These are phyloP conservation scores for Fomes fomentarius DNA, from an alignment of 1,284 basidiomycete genomes.

Conservation along the genomic window DNA sequence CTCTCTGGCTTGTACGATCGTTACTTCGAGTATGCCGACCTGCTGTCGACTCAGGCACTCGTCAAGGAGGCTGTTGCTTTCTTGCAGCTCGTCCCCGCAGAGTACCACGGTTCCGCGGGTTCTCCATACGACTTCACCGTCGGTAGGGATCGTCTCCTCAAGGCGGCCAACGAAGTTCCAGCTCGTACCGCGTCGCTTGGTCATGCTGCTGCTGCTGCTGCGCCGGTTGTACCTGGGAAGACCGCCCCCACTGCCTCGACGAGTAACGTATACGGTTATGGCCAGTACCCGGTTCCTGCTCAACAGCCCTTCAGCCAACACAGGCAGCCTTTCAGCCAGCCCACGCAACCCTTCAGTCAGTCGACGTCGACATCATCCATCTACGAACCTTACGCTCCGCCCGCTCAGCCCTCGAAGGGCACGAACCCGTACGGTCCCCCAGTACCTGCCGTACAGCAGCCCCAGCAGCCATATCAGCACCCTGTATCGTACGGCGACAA, in stretches of 20 bases:
- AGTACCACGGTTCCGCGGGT: conserved; percentile 71
- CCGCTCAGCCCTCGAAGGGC: conserved; percentile 13
- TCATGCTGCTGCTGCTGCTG: conserved; percentile 22
- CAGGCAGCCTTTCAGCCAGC: neutral
- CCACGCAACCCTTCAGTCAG: conserved; percentile 13
- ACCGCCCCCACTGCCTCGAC: conserved; percentile 21
- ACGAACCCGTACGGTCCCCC: conserved; percentile 37
- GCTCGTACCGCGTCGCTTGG: conserved; percentile 32
- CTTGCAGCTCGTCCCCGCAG: conserved; percentile 79
- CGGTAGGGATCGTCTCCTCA: conserved; percentile 64
- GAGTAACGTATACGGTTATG: conserved; percentile 26
- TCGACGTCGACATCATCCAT: conserved; percentile 22
- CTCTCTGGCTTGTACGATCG: conserved; percentile 88
- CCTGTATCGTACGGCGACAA: conserved; percentile 25
- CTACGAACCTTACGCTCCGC: conserved; percentile 29
- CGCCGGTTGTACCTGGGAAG: conserved; percentile 19
- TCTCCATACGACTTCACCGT: conserved; percentile 57
- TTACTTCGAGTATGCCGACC: conserved; percentile 95
- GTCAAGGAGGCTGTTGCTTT: conserved; percentile 84
- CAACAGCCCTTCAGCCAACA: conserved; percentile 28
- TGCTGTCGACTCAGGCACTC: conserved; percentile 90
- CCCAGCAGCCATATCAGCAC: conserved; percentile 30
- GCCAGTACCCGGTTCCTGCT: conserved; percentile 25
- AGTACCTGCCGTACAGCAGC: conserved; percentile 29
- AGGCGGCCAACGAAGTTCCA: conserved; percentile 46